Evolutionary conservation across 208 protist species (phyloP), one percentile per base, ranked within the genome.

Genomic region (Acanthamoeba divionensis): DNA sequence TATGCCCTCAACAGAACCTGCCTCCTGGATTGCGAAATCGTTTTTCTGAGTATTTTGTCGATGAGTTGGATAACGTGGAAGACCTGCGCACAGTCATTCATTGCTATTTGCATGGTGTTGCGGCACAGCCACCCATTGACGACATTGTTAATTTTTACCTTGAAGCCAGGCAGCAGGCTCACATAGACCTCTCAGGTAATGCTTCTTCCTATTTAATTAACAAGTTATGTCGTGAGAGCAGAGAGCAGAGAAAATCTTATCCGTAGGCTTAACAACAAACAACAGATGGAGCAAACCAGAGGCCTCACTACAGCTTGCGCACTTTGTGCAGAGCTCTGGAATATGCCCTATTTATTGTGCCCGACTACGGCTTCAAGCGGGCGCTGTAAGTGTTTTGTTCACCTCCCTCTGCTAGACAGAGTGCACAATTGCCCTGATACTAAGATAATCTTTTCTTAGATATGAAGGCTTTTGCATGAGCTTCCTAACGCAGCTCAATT

Each of bases 21-120:
- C 97, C 98, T 1, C 95, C 95, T 33, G 96, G 95, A 7, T 82
- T 99, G 62, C 92, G 98, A 9, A 97, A 96, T 15, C 95, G 98
- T 50, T 99, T 99, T 91, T 98, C 98, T 7, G 99, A 99, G 93
- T 95, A 99, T 77, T 99, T 99, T 93, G 98, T 99, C 4, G 96
- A 97, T 50, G 98, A 99, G 83, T 93, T 99, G 5, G 96, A 95
- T 52, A 96, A 98, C 66, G 62, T 57, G n/a, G 96, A 96, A 71
- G 98, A 99, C 91, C 96, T 99, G 44, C 92, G 80, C 55, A 95
- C 97, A 33, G 91, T 99, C 1, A 97, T 99, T 0, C 95, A 93
- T 1, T 79, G 80, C 2, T 94, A 96, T 63, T 24, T 97, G 0
- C 45, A 52, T 44, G 83, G 52, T 9, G 24, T 38, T 12, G 33